Evolutionary conservation across 768 basidiomycete genomes (phyloP), one percentile per base, ranked within the genome.

Genomic region (Agaricus sinodeliciosus): DNA sequence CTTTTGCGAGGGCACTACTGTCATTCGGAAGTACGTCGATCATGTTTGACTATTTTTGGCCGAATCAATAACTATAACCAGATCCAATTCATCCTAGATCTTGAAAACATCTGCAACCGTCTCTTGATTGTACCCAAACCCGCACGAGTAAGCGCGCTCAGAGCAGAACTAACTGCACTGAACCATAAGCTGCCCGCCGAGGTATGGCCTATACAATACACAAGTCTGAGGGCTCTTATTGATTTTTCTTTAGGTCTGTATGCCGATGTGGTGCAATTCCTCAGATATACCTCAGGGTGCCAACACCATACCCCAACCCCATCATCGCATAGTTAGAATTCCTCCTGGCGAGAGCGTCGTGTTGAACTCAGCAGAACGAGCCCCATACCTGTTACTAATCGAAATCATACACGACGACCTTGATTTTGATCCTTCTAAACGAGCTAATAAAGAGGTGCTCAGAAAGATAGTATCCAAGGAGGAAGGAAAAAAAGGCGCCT

Each of bases 291-390:
- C 75, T 22, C 67, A 65, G 53, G 57, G 58, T 11, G 59, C 67
- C 18, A 65, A 69, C 12, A 62, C 67, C 36, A 67, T 73, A 37
- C 73, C 78, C 5, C 73, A 81, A 61, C 82, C 88, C 4, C 95
- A 98, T 65, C 94, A 97, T 65, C 86, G 92, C 40, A 91, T 99
- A 48, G 94, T 98, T 47, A 85, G 96, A 58, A 95, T 99, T 62
- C 94, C 95, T 9, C 95, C 96, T 2, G 92, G 94, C 12, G 96
- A 99, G 72, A 89, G 91, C 52, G 96, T 98, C 42, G 96, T 98
- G 9, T 78, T 99, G 25, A 99, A 99, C 65, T 98, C 95, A 16
- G 96, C 96, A 3, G 94, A 99, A 68, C 81, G 90, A 34, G 94
- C 93, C 0, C 96, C 96, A 4, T 99, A 90, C 65, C 76, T 99